phyloP scores from a whole-genome alignment of 106 monocot genomes.

The Dioscorea zingiberensis region DNA sequence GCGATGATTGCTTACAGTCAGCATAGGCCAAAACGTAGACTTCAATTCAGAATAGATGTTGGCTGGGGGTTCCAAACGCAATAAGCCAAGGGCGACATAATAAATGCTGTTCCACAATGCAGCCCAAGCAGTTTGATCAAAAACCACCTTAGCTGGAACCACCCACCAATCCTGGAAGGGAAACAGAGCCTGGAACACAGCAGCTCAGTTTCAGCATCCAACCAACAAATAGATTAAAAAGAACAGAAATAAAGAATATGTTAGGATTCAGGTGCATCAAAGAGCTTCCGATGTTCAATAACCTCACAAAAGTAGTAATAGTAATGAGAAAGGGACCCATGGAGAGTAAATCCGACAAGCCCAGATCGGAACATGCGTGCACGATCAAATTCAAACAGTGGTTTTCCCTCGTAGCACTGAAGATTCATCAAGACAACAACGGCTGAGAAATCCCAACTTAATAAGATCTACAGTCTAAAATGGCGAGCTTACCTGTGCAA shows the following conservation, averaged over 20 bases:
- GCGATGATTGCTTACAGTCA: conserved; percentile 64
- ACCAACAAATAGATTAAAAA: too few relatives aligned
- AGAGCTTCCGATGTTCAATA: neutral
- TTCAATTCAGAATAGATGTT: conserved; percentile 63
- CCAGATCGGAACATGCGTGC: conserved; percentile 87
- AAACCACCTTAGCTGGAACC: conserved; percentile 75
- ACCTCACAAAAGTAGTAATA: conserved; percentile 97
- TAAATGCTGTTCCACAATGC: conserved; percentile 96
- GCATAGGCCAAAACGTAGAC: conserved; percentile 84
- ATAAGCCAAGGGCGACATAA: conserved; percentile 62
- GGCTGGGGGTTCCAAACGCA: conserved; percentile 73
- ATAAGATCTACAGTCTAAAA: neutral
- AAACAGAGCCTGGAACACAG: conserved; percentile 61
- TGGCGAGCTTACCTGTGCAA: conserved; percentile 68
- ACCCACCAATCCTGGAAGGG: conserved; percentile 96
- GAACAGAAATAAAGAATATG: too few relatives aligned
- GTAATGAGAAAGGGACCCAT: conserved; percentile 96
- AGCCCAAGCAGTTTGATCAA: conserved; percentile 89
- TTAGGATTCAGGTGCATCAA: neutral
- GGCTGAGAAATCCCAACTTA: neutral
- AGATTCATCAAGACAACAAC: conserved; percentile 8
- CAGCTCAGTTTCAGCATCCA: neutral
- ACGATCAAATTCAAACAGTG: conserved; percentile 91
- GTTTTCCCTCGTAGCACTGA: conserved; percentile 98
- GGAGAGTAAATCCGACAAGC: conserved; percentile 80